phyloP scores from a whole-genome alignment of 2,329 filamentous ascomycete genomes.

The Colletotrichum tanaceti region DNA sequence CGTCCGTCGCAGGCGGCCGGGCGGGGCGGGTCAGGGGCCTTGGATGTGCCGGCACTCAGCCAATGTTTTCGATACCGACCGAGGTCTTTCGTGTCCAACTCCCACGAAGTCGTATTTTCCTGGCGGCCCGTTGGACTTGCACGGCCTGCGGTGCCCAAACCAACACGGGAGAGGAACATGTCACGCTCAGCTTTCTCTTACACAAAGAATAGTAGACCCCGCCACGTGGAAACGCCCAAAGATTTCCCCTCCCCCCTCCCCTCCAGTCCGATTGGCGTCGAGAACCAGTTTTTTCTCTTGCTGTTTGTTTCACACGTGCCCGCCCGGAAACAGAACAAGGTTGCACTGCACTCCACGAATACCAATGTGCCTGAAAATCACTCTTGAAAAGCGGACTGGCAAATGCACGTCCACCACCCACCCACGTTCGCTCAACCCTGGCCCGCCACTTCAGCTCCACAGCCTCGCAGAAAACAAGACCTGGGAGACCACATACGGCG shows the following conservation, averaged over 20 bases:
- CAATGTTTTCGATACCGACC: background rate
- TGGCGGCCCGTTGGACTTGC: background rate
- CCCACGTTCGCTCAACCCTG: slow-evolving; percentile 18
- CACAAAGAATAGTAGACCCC: background rate
- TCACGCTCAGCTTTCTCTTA: background rate
- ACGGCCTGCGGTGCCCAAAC: slow-evolving; percentile 13
- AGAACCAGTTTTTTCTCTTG: background rate
- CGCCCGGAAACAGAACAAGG: slow-evolving; percentile 7
- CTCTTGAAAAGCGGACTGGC: slow-evolving; percentile 18
- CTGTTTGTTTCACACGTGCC: slow-evolving; percentile 16
- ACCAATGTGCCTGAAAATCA: slow-evolving; percentile 5
- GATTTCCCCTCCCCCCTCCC: background rate
- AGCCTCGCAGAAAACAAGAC: background rate
- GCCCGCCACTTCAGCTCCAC: slow-evolving; percentile 1
- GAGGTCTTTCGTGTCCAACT: background rate
- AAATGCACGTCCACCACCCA: slow-evolving; percentile 1
- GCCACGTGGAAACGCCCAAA: slow-evolving; percentile 16
- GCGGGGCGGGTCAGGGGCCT: slow-evolving; percentile 13
- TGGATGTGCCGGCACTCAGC: slow-evolving; percentile 11
- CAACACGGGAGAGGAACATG: background rate
- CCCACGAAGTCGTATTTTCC: too few species aligned
- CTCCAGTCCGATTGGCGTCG: slow-evolving; percentile 19
- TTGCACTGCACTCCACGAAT: slow-evolving; percentile 17
- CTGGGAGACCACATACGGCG: background rate
- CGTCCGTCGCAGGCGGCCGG: slow-evolving; percentile 2